phyloP scores from a whole-genome alignment of 1,139 yeast genomes.

The Protomyces pachydermus region DNA sequence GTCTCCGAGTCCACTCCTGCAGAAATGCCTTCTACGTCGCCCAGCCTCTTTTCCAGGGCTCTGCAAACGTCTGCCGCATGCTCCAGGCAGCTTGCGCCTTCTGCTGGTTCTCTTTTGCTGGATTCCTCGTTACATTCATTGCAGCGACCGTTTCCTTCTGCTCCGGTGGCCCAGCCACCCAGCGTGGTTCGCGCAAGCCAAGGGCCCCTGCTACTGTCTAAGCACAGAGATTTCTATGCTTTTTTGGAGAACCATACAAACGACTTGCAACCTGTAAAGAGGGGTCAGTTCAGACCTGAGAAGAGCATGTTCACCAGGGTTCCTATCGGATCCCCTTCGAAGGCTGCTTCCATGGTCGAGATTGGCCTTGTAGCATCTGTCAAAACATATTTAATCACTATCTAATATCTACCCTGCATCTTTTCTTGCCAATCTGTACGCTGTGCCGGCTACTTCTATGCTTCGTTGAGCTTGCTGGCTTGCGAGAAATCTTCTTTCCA shows the following conservation, averaged over 20 bases:
- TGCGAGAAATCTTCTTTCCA: neutral
- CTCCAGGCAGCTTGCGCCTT: slow-evolving; percentile 90
- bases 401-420: neutral
- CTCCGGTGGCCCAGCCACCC: slow-evolving; percentile 40
- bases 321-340: no score
- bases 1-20: slow-evolving; percentile 82
- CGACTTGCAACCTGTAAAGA: no score
- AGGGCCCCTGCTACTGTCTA: slow-evolving; percentile 23
- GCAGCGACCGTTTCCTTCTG: slow-evolving; percentile 49
- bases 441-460: no score
- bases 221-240: neutral
- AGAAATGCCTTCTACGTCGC: slow-evolving; percentile 58
- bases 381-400: neutral
- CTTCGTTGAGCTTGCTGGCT: neutral
- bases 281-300: no score
- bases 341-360: no score
- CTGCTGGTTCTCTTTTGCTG: slow-evolving; percentile 77
- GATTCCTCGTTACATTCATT: slow-evolving; percentile 63
- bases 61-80: slow-evolving; percentile 80
- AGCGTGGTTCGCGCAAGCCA: slow-evolving; percentile 27
- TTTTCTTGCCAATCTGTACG: neutral
- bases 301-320: no score
- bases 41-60: slow-evolving; percentile 72
- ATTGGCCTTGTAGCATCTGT: neutral
- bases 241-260: no score